Evolutionary conservation across 2,329 filamentous ascomycete genomes (phyloP), one percentile per base, ranked within the genome.

Genomic region (Phialophora chinensis): DNA sequence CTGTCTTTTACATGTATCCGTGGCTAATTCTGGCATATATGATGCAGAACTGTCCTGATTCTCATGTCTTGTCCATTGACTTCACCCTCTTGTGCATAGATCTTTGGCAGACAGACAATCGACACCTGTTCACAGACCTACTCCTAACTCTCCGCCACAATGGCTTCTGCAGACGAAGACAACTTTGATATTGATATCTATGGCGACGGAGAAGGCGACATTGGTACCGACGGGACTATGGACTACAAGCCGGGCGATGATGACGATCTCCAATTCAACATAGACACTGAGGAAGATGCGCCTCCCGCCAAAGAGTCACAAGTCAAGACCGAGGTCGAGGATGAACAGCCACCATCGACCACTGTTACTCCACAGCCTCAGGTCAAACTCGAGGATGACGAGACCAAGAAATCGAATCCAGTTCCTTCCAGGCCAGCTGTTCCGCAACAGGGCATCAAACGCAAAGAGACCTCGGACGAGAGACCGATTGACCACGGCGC

Each of bases 111-210:
- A 63, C 64, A 69, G 65, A 66, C 49, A 69, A 67, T 69, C 67
- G 64, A 69, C 67, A 44, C 60, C 31, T 17, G 23, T 58, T 60
- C 33, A 58, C 50, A 53, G 33, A 53, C 57, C 35, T 25, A 33
- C 33, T 47, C 57, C 52, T 54, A 59, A 59, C 52, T 50, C 35
- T 61, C 35, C 55, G 31, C 49, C 60, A 72, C 38, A 17, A 83
- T 83, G 81, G 80, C 81, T 65, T 78, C 85, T 74, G 60, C 60
- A 55, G 87, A 88, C 76, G 87, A 89, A 78, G 87, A 89, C 78
- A 88, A 88, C 75, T 89, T 89, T 82, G 87, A 90, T 73, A 88
- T 90, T 81, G 87, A 90, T 77, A 88, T 90, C 79, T 89, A 89
- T 75, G 87, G 87, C 70, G 87, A 89, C 74, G 81, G 80, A 66